A percentile compares a stretch with the other conserved stretches of the same genome.
Evolutionary conservation across 177 flowering plant species (phyloP).

Genomic region (Vitis hybrid): DNA sequence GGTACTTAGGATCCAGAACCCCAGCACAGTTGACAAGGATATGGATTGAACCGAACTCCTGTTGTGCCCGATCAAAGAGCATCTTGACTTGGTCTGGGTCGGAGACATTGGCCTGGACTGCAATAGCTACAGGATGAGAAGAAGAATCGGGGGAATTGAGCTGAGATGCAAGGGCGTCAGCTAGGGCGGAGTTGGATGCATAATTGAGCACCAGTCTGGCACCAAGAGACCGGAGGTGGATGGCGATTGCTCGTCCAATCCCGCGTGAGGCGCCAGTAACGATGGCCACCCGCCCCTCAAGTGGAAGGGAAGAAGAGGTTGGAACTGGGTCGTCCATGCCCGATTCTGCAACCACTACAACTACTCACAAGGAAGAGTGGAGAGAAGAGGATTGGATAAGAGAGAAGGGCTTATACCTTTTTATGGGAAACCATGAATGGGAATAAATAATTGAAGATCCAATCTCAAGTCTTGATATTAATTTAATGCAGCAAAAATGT

Average conservation of each 20-base stretch:
- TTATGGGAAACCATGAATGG: background rate
- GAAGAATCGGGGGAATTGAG: constrained; percentile 19
- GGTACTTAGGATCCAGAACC: constrained; percentile 35
- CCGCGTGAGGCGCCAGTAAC: constrained; percentile 45
- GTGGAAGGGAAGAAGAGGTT: constrained; percentile 17
- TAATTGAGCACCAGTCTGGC: constrained; percentile 41
- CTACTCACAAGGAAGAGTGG: too few relatives aligned
- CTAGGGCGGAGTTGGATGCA: constrained; percentile 31
- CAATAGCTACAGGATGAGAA: constrained; percentile 9
- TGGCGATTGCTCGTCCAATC: constrained; percentile 40
- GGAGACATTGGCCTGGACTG: constrained; percentile 5
- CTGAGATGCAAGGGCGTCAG: constrained; percentile 30
- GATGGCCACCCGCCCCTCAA: constrained; percentile 32
- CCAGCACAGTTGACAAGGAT: constrained; percentile 43
- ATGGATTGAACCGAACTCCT: constrained; percentile 25
- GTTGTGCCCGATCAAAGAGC: constrained; percentile 36
- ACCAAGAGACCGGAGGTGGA: constrained; percentile 39
- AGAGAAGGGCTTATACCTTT: background rate
- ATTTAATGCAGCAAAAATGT: too few relatives aligned
- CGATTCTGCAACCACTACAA: background rate
- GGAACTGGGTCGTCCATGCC: background rate
- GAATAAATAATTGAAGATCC: background rate
- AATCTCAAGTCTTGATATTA: too few relatives aligned
- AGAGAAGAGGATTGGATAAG: too few relatives aligned
- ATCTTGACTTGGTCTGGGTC: constrained; percentile 41